Base-by-base conservation (phyloP, 169 alveolate species). In the Plasmodium chabaudi region DNA sequence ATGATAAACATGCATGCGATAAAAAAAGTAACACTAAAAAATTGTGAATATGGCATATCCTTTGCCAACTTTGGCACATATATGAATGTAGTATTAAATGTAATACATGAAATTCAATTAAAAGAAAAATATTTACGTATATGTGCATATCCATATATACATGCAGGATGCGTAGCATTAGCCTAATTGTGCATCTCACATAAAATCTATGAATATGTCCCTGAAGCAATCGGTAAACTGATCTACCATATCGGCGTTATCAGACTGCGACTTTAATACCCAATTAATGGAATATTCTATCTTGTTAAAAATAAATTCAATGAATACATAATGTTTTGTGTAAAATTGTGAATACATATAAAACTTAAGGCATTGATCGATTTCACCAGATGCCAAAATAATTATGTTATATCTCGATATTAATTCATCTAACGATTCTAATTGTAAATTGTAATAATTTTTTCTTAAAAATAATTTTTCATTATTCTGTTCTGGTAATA, bases 381-480 rank as follows among this genome's bases (percentile, higher is more conserved):
- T 86, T 86, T 86, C 91, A 25, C 91, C 91, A 9, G 91, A 86
- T 1, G 91, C 91, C 12, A 86, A 73, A 9, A 74, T 71, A 21
- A 71, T 64, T 42, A 86, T 59, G 53, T 86, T 86, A 65, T 86
- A 86, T 86, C 71, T 86, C 17, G 91, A 69, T 70, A 86, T 59
- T 15, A 86, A 44, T 10, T 86, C 87, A 42, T 86, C 91, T 49
- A 86, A 69, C 21, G 91, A 53, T 59, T 86, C 91, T 86, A 86
- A 59, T 72, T 68, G 56, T 39, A 86, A 86, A 64, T 71, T 86
- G 15, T 86, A 59, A 27, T 70, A 47, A 86, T 86, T 86, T 69
- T 86, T 86, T 86, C 87, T 69, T 69, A 86, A 59, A 70, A 56
- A 86, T 69, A 86, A 27, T 86, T 86, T 86, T 70, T 86, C 91